Evolutionary conservation across 2,329 filamentous ascomycete genomes (phyloP), one percentile per base, ranked within the genome.

Genomic region (Madurella fahalii): DNA sequence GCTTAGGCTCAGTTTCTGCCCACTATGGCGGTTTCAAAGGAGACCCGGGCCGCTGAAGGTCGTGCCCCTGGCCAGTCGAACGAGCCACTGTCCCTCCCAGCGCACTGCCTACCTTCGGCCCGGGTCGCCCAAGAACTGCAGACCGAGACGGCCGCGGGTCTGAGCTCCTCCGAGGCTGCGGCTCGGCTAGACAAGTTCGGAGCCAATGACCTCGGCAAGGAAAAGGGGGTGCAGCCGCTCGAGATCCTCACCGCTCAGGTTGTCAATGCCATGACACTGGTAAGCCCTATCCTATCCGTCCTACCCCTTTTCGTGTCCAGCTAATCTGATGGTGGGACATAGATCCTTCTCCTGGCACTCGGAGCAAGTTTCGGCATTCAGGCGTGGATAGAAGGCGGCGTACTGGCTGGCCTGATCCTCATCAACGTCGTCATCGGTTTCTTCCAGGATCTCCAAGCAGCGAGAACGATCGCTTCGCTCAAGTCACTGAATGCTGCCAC

Each of bases 251-350:
- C 84, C 47, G 71, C 77, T 40, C 82, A 85, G 64, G 69, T 84
- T 45, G 80, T 80, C 41, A 85, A 85, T 66, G 81, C 81, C 9
- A 83, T 85, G 81, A 84, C 79, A 60, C 68, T 85, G 66, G 82
- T 81, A 67, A 54, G 58, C 59, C 15, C 59, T n/a, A n/a, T n/a
- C n/a, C n/a, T n/a, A n/a, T 45, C 34, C 41, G 40, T 25, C 25
- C 25, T 25, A 7, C 25, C 13, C 42, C 18, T 43, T 46, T 34
- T 39, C 17, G 16, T 11, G 16, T 2, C 34, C 17, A 47, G 15
- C 2, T 5, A 37, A 2, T 18, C 51, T 44, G 16, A 43, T 17
- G 7, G 3, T 32, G 77, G 40, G 66, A 72, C 12, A 15, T 18
- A 71, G 60, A 69, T 73, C 7, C 68, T 81, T 42, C 72, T 77